Conservation (phyloP, 495 filamentous ascomycete species). For the Podospora tetraspora region DNA sequence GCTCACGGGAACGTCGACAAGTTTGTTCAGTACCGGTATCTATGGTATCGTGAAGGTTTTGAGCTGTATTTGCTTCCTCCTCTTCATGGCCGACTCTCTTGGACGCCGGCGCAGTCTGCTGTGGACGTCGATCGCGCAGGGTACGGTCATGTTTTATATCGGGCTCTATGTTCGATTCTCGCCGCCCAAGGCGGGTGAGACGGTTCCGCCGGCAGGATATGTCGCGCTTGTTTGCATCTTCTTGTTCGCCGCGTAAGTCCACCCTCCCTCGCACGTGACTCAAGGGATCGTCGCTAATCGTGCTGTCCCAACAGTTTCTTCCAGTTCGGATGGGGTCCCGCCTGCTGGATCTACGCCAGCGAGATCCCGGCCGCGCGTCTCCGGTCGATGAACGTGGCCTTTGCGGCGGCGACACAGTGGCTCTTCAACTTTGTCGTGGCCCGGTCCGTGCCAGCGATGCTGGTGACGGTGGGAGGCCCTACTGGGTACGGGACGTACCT, state of each 20-base stretch:
- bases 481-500: constrained; percentile 41
- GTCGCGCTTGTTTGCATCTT: constrained; percentile 67
- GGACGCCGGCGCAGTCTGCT: constrained; percentile 63
- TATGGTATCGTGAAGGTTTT: constrained; percentile 47
- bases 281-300: too few species aligned
- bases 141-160: constrained; percentile 71
- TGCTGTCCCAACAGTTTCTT: constrained; percentile 45
- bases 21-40: constrained; percentile 46
- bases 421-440: constrained; percentile 68
- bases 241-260: constrained; percentile 55
- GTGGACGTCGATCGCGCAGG: constrained; percentile 67
- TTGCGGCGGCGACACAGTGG: constrained; percentile 66
- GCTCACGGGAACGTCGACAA: constrained; percentile 40
- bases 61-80: constrained; percentile 36
- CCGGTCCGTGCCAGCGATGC: constrained; percentile 57
- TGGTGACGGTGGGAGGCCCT: constrained; percentile 51
- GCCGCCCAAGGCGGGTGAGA: constrained; percentile 49
- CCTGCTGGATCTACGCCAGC: constrained; percentile 71
- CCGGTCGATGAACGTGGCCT: constrained; percentile 63
- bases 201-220: constrained; percentile 48
- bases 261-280: too few species aligned
- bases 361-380: constrained; percentile 72
- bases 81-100: constrained; percentile 61
- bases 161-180: constrained; percentile 71
- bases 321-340: constrained; percentile 75